Base-by-base conservation (phyloP, 768 basidiomycete species). In the Boletellus emodensis region DNA sequence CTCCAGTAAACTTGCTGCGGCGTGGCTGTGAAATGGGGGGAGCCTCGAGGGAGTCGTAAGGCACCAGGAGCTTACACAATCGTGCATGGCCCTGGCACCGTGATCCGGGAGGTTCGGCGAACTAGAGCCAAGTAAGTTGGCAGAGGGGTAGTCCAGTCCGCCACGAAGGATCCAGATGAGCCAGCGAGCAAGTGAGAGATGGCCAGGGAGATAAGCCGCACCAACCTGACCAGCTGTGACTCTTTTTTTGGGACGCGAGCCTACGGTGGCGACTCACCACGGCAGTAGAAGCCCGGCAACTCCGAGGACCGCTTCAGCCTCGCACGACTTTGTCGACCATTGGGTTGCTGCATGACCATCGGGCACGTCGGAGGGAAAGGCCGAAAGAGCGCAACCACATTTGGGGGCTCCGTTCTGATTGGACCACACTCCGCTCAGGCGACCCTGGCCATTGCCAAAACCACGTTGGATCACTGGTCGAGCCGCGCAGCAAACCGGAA, bases 11-110 rank as follows among this genome's bases (percentile, higher is more conserved):
- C 28, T 48, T 50, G 52, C 18, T 52, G 51, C 36, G 34, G 38
- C 36, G 62, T 62, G 61, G 61, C 61, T 26, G 44, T 63, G 61
- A 51, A 50, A 52, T 43, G 46, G 50, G 60, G 28, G 53, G 36
- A 7, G 46, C 61, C 61, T 54, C 49, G 50, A 48, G 61, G 61
- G 49, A 33, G 30, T 46, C 52, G 20, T 40, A 52, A 57, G 61
- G 54, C 13, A 49, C 48, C 11, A 20, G 6, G 3, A 33, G 18
- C 55, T 55, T 54, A 63, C 50, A 1, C 39, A 50, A 60, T 33
- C 17, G 14, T 13, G 3, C 35, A 39, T 45, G 35, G 24, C 18
- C 28, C 32, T 20, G 3, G 20, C 6, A 18, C 17, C 20, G n/a
- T n/a, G n/a, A 28, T 28, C 24, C 15, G 38, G 12, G 14, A 7